phyloP scores from a whole-genome alignment of 148 eudicot genomes.

The Rhododendron kiyosumense region DNA sequence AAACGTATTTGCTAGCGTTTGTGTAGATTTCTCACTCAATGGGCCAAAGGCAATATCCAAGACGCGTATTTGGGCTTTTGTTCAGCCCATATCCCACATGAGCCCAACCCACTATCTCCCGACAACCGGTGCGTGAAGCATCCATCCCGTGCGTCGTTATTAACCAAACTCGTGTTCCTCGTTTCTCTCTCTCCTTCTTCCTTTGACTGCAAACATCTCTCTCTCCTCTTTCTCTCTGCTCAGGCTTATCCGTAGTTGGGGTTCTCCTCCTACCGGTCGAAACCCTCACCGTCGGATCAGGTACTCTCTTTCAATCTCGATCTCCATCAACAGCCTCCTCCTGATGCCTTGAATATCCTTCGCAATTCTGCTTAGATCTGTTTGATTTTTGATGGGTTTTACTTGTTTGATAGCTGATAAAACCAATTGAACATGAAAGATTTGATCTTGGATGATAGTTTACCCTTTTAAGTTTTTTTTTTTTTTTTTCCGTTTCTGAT shows the following conservation, averaged over 20 bases:
- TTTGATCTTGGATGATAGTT: neutral
- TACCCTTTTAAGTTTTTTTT: too few species aligned
- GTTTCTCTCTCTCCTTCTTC: neutral
- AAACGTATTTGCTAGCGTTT: too few species aligned
- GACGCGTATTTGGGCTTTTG: neutral
- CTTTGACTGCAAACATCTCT: neutral
- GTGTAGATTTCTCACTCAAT: neutral
- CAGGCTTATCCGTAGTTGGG: slow-evolving; percentile 35
- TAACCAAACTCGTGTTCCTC: neutral
- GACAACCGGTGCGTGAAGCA: neutral
- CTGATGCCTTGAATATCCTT: too few species aligned
- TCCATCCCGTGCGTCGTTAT: neutral
- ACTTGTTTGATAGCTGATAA: too few species aligned
- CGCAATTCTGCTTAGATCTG: too few species aligned
- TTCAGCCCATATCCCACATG: neutral
- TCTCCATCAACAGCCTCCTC: too few species aligned
- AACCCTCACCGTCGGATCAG: neutral
- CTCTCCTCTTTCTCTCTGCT: slow-evolving; percentile 11
- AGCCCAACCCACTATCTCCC: neutral
- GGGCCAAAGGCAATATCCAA: neutral
- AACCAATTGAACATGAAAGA: neutral
- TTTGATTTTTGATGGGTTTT: too few species aligned
- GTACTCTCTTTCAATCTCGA: too few species aligned
- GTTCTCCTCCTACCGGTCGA: slow-evolving; percentile 17
- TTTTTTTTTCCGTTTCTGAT: neutral